Percentiles rank a stretch among this genome's conserved stretches.
Evolutionary conservation across 768 basidiomycete genomes (phyloP).

Genomic region (Pleurotus ostreatus): DNA sequence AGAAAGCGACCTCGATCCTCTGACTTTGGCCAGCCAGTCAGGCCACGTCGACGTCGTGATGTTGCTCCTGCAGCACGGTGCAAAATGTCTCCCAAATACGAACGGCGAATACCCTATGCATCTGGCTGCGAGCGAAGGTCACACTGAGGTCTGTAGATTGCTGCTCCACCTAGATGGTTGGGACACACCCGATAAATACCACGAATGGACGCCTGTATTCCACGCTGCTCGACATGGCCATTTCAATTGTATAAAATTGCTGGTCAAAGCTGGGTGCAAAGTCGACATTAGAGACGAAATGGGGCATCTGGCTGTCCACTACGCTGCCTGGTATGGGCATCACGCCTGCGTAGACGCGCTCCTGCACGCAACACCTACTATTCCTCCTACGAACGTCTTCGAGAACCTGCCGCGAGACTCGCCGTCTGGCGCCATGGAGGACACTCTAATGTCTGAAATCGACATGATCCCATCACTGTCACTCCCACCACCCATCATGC

Average conservation of each 20-base stretch:
- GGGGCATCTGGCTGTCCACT: constrained; percentile 82
- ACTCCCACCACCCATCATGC: constrained; percentile 96
- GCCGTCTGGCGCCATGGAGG: constrained; percentile 31
- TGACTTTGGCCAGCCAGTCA: constrained; percentile 87
- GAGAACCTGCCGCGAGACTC: constrained; percentile 27
- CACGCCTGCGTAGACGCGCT: constrained; percentile 62
- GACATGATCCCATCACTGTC: constrained; percentile 94
- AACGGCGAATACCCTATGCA: constrained; percentile 98
- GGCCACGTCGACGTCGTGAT: constrained; percentile 83
- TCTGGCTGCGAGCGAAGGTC: constrained; percentile 90
- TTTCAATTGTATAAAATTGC: constrained; percentile 64
- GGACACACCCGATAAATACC: constrained; percentile 92
- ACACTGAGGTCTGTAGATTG: constrained; percentile 75
- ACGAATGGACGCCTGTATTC: constrained; percentile 97
- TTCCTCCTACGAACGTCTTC: constrained; percentile 20
- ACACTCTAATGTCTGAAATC: constrained; percentile 60
- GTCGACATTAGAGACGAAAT: constrained; percentile 81
- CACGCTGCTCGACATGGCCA: constrained; percentile 91
- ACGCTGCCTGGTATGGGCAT: constrained; percentile 96
- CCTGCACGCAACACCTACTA: constrained; percentile 36
- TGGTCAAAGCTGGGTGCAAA: constrained; percentile 76
- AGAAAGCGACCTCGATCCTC: constrained; percentile 72
- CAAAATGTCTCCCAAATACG: constrained; percentile 76
- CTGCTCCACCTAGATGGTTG: constrained; percentile 73
- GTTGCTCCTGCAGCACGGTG: constrained; percentile 74